phyloP scores from a whole-genome alignment of 371 early-diverging fungal species.

The Chytridiales sp. region DNA sequence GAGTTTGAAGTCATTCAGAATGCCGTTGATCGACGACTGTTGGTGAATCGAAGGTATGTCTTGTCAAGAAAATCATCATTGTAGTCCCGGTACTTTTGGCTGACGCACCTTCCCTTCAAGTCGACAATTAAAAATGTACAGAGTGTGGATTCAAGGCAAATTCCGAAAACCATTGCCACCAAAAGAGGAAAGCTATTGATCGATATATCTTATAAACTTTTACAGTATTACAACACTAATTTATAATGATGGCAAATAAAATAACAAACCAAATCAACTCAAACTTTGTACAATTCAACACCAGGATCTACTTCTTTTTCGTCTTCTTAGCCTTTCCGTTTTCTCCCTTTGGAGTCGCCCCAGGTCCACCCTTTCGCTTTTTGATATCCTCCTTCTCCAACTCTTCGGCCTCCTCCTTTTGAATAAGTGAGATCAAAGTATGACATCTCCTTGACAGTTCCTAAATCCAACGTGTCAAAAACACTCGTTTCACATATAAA shows the following conservation, averaged over 20 bases:
- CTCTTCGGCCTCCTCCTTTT: constrained; percentile 37
- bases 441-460: constrained; percentile 42
- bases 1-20: constrained; percentile 73
- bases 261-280: no score
- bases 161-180: constrained; percentile 66
- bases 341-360: constrained; percentile 8
- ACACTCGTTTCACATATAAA: background rate
- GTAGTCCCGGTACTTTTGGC: no score
- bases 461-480: constrained; percentile 8
- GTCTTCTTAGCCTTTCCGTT: constrained; percentile 16
- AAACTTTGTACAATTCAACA: no score
- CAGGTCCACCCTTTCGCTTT: constrained; percentile 19
- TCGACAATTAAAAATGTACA: constrained; percentile 95
- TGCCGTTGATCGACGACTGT: constrained; percentile 88
- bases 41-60: constrained; percentile 93
- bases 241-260: background rate
- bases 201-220: no score
- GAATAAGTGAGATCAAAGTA: constrained; percentile 38
- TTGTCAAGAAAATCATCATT: no score
- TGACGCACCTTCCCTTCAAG: no score
- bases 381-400: constrained; percentile 16
- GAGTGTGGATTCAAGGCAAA: constrained; percentile 96
- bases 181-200: background rate
- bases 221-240: no score
- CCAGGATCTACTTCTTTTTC: no score